Percentiles rank a stretch among this genome's conserved stretches.
Conservation (phyloP, 345 rosid species). For the Pseudoturritis turrita region DNA sequence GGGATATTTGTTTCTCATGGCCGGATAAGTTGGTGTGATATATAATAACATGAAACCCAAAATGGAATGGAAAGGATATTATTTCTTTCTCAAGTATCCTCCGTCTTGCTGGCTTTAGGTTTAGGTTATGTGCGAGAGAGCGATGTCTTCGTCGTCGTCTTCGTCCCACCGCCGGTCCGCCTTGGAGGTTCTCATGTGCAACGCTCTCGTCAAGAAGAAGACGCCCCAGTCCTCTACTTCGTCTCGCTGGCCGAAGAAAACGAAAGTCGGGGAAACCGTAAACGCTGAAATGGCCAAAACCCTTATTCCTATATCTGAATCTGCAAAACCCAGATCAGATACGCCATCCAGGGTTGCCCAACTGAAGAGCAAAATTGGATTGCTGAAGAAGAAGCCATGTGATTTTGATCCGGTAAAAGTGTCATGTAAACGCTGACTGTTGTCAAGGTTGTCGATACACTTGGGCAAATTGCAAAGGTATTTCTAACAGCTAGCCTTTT, state of each 20-base stretch:
- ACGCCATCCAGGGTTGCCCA: slow-evolving; percentile 25
- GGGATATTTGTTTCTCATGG: too few species aligned
- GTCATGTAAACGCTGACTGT: slow-evolving; percentile 62
- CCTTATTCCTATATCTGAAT: slow-evolving; percentile 2
- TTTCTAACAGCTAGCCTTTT: not conserved
- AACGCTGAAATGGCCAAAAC: not conserved
- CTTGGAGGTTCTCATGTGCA: slow-evolving; percentile 82
- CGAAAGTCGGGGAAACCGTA: slow-evolving; percentile 34
- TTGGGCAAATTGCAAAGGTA: slow-evolving; percentile 89
- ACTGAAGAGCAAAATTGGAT: slow-evolving; percentile 51
- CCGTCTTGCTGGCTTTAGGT: too few species aligned
- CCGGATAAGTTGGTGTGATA: too few species aligned
- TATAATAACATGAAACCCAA: too few species aligned
- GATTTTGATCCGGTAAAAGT: slow-evolving; percentile 57
- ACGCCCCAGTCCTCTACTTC: slow-evolving; percentile 24
- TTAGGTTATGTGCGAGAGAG: too few species aligned
- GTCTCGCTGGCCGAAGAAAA: slow-evolving; percentile 43
- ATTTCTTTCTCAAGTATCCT: too few species aligned
- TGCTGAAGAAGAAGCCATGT: slow-evolving; percentile 59
- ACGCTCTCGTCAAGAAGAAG: slow-evolving; percentile 52
- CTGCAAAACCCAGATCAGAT: slow-evolving; percentile 20
- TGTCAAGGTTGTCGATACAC: slow-evolving; percentile 65
- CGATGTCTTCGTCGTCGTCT: too few species aligned
- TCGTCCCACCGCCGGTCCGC: slow-evolving; percentile 66
- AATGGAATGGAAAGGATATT: too few species aligned